Evolutionary conservation across 148 eudicot species (phyloP), one percentile per base, ranked within the genome.

Genomic region (Mesembryanthemum crystallinum): DNA sequence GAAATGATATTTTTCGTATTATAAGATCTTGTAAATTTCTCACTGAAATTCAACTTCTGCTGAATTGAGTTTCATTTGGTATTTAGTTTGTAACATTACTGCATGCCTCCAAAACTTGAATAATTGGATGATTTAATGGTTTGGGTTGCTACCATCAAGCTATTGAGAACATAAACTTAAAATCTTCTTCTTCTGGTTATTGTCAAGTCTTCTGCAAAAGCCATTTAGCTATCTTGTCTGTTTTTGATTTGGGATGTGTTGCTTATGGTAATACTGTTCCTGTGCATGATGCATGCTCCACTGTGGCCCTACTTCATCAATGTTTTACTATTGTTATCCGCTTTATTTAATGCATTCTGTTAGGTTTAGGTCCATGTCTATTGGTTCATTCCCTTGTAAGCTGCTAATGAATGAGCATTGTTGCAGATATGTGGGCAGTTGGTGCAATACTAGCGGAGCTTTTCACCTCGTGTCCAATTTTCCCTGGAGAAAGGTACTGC

Each of bases 361-460:
- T 27, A 25, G 55, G 57, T 54, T 72, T 27, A 25, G 55, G 57
- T 54, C 15, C 17, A 11, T 77, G 33, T 43, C 32, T 32, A 3
- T 61, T 23, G 7, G 54, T 45, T 15, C 29, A 20, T 33, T 78
- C 15, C 45, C 7, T 55, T 55, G 23, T 24, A 51, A 37, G 58
- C 33, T 80, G 23, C 75, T 80, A 29, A 69, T 23, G 20, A 27
- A 32, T 74, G 28, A 54, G 33, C 35, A 28, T 64, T 67, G 28
- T 77, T 76, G 76, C 93, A 94, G 97, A 95, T 85, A 90, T 95
- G 97, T 95, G 99, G 99, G 99, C 99, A 57, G 83, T 95, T 81
- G 99, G 99, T 71, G 96, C 99, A 33, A 85, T 95, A 74, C 81
- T 95, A 61, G 99, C 99, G 78, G 99, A 95, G 75, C 94, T 95